Conservation (phyloP, 1,139 yeast species). For the Pichia sp. region DNA sequence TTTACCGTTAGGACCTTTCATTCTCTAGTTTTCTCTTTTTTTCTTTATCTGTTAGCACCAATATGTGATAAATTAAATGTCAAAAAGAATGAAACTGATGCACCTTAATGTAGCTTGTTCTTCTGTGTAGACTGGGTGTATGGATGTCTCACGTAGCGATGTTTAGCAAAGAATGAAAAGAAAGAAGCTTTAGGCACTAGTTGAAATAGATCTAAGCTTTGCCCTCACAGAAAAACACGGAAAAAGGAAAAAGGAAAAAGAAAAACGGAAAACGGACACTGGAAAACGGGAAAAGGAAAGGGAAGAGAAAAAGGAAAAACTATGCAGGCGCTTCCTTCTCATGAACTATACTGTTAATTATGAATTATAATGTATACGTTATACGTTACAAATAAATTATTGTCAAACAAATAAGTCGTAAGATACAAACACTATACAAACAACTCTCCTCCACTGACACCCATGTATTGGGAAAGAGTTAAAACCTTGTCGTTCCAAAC, state of each 20-base stretch:
- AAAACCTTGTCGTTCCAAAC: constrained; percentile 76
- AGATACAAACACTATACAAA: constrained; percentile 38
- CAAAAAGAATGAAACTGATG: not conserved
- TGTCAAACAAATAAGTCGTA: too few species aligned
- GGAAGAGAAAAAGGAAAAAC: not conserved
- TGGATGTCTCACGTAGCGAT: not conserved
- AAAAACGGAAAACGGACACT: too few species aligned
- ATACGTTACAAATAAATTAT: too few species aligned
- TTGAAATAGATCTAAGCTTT: not conserved
- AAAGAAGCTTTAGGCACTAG: not conserved
- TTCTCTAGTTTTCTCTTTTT: constrained; percentile 22
- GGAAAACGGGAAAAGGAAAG: not conserved
- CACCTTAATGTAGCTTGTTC: not conserved
- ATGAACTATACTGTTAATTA: too few species aligned
- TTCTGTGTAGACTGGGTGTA: not conserved
- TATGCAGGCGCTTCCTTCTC: too few species aligned
- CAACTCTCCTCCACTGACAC: constrained; percentile 50
- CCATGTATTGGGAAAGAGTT: constrained; percentile 55
- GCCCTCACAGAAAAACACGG: not conserved
- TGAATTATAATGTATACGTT: too few species aligned
- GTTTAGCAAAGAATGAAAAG: not conserved
- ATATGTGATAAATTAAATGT: not conserved
- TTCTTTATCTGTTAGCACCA: not conserved
- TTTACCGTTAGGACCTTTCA: constrained; percentile 90
- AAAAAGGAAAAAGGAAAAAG: not conserved